A percentile compares a stretch with the other conserved stretches of the same genome.
phyloP scores from a whole-genome alignment of 805 yeast species.

The Kuraishia hungarica region DNA sequence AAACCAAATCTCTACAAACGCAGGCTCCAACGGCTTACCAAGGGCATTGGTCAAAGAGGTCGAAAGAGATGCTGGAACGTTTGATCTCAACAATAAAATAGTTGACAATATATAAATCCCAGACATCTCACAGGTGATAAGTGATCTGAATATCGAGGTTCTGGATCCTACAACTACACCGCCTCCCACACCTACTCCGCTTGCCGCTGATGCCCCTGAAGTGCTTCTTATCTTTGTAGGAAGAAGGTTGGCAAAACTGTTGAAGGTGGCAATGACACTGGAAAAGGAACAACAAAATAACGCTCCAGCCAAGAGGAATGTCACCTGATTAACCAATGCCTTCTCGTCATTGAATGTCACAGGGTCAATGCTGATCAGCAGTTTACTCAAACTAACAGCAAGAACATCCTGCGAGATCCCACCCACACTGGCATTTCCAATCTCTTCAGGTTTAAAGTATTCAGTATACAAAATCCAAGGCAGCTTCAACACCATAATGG shows the following conservation, averaged over 20 bases:
- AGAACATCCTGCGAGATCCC: slow-evolving; percentile 29
- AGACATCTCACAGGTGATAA: slow-evolving; percentile 33
- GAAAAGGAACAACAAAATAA: slow-evolving; percentile 57
- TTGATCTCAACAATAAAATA: slow-evolving; percentile 37
- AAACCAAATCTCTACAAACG: slow-evolving; percentile 42
- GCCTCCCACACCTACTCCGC: not conserved
- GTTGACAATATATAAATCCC: slow-evolving; percentile 47
- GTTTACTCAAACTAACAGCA: slow-evolving; percentile 37
- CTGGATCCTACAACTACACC: slow-evolving; percentile 14
- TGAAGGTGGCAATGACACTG: slow-evolving; percentile 52
- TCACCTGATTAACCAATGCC: slow-evolving; percentile 33
- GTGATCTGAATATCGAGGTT: slow-evolving; percentile 15
- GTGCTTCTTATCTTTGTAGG: slow-evolving; percentile 8
- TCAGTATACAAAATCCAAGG: slow-evolving; percentile 22
- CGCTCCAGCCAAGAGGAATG: slow-evolving; percentile 46
- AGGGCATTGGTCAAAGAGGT: slow-evolving; percentile 28
- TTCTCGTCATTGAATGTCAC: slow-evolving; percentile 25
- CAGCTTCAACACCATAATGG: slow-evolving; percentile 30
- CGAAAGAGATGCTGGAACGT: slow-evolving; percentile 35
- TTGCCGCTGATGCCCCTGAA: slow-evolving; percentile 13
- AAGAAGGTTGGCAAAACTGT: slow-evolving; percentile 30
- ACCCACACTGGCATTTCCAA: not conserved
- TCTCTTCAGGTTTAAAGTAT: slow-evolving; percentile 2
- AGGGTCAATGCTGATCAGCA: slow-evolving; percentile 20
- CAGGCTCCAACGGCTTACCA: slow-evolving; percentile 25